Conservation (phyloP, 164 flowering plant genomes). For the Tetrastigma voinierianum region DNA sequence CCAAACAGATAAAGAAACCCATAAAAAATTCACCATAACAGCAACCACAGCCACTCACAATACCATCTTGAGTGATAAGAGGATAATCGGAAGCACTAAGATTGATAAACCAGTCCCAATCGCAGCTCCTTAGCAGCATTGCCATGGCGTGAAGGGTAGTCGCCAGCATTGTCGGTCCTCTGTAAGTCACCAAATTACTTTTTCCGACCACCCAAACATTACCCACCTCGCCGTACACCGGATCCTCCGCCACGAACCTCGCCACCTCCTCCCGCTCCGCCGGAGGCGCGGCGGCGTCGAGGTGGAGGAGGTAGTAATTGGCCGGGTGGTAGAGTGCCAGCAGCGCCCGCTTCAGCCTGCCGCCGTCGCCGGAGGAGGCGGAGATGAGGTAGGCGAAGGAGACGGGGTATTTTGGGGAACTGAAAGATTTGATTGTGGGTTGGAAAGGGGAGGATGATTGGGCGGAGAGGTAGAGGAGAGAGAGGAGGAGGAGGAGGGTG, state of each 20-base stretch:
- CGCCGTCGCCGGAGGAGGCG: constrained; percentile 66
- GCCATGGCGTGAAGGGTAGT: constrained; percentile 86
- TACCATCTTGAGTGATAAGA: constrained; percentile 96
- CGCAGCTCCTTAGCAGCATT: constrained; percentile 57
- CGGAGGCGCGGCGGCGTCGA: constrained; percentile 57
- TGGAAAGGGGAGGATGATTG: constrained; percentile 28
- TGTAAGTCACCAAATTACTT: constrained; percentile 80
- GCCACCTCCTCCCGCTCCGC: constrained; percentile 53
- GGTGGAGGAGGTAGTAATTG: constrained; percentile 70
- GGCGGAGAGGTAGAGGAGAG: constrained; percentile 41
- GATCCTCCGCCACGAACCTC: constrained; percentile 40
- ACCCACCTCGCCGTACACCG: constrained; percentile 44
- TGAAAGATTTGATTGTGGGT: constrained; percentile 16
- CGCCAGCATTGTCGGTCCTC: constrained; percentile 94
- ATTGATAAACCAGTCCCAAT: constrained; percentile 98
- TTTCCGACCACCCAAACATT: constrained; percentile 82
- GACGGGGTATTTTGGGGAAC: constrained; percentile 38
- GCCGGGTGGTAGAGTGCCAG: constrained; percentile 76
- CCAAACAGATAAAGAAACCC: background rate
- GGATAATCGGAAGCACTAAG: constrained; percentile 98
- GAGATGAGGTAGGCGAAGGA: constrained; percentile 88
- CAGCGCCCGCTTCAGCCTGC: constrained; percentile 52
- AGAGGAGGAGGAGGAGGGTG: constrained; percentile 49
- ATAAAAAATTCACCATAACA: background rate
- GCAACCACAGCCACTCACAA: constrained; percentile 52